Evolutionary conservation across 2,329 filamentous ascomycete genomes (phyloP), one percentile per base, ranked within the genome.

Genomic region (Fusarium subtropicale): DNA sequence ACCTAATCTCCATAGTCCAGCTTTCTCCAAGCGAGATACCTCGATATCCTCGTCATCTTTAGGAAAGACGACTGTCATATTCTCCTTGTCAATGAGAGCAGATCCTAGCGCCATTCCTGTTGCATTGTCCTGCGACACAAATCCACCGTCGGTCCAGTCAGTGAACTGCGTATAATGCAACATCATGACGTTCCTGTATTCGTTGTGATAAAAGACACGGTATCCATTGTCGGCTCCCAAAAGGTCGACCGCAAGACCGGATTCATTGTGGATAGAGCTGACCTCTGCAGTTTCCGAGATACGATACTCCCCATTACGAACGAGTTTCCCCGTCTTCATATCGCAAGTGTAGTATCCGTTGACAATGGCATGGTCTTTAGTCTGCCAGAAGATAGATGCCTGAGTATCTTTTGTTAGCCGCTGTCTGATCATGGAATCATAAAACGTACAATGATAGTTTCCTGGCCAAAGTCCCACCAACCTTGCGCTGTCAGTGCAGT

Each of bases 341-440:
- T 62, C 30, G 20, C 59, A 62, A 2, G 30, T 53, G 6, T 61
- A 62, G 1, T 20, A 26, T 1, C 57, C 59, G 7, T 62, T 60
- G 1, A 62, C n/a, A 13, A 62, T 62, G 3, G 22, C 60, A 5
- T 30, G 5, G 2, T 62, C 57, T 13, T 20, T 20, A 1, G 57
- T 24, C 13, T 62, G 59, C 57, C 57, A 62, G 12, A 62, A 62
- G 4, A 62, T 22, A 5, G 59, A 53, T 2, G 57, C 28, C 46
- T 62, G 22, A 15, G 36, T 39, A 6, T 39, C 3, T 3, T 39
- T 12, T 48, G 5, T 28, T n/a, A 18, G 3, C 4, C 3, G 10
- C 12, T 3, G 3, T 5, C 8, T 2, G 0, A 9, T 8, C 12
- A 4, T 3, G 7, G 10, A 1, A 20, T 7, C 22, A 18, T 6